Evolutionary conservation across 2,329 filamentous ascomycete genomes (phyloP).

Genomic region (Monosporascus sp.): DNA sequence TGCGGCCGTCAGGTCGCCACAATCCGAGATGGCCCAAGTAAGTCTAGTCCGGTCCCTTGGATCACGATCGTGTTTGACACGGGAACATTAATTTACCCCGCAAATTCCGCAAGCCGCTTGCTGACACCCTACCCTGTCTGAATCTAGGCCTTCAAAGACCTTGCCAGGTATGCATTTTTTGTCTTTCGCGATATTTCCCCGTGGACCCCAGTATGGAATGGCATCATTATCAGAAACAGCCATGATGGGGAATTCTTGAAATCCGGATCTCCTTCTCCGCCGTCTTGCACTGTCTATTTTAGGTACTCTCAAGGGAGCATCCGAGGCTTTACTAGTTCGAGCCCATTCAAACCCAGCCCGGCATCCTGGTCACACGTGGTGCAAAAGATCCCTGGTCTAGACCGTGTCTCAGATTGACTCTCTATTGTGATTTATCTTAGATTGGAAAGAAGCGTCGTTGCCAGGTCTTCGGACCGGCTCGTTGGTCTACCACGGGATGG

Average conservation of each 20-base stretch:
- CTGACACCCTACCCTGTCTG: conserved; percentile 12
- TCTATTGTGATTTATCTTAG: not conserved
- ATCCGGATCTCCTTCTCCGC: not conserved
- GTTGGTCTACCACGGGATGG: not conserved
- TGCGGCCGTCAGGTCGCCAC: conserved; percentile 7
- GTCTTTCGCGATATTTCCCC: not conserved
- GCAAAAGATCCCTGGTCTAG: not conserved
- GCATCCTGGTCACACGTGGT: not conserved
- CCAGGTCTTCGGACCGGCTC: too few species aligned
- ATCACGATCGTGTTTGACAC: not conserved
- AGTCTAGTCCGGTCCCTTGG: conserved; percentile 4
- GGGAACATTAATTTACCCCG: not conserved
- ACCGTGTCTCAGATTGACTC: not conserved
- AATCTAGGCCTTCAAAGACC: conserved; percentile 27
- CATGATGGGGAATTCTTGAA: not conserved
- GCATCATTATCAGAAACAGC: not conserved
- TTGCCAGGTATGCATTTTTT: conserved; percentile 23
- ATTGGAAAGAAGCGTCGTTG: too few species aligned
- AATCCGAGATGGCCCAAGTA: conserved; percentile 21
- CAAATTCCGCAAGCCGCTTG: not conserved
- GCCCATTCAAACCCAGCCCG: not conserved
- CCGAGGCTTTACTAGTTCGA: not conserved
- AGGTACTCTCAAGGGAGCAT: not conserved
- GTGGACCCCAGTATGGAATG: not conserved
- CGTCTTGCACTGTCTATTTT: not conserved